Percentiles rank a stretch among this genome's conserved stretches.
Evolutionary conservation across 2,329 filamentous ascomycete genomes (phyloP).

Genomic region (Cercospora canescens): DNA sequence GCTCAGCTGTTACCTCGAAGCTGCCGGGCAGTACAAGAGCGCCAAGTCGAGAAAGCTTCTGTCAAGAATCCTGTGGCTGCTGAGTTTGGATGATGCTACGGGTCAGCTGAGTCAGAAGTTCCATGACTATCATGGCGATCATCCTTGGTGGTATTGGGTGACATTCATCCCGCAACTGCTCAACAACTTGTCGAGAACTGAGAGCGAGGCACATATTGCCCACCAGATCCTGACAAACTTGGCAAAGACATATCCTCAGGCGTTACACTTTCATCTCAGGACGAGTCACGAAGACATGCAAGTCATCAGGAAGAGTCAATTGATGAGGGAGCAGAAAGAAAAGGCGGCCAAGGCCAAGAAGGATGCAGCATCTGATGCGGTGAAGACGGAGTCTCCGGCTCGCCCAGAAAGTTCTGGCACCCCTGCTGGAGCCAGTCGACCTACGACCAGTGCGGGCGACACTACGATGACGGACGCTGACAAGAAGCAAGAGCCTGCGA

Average conservation of each 20-base stretch:
- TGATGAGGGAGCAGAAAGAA: conserved; percentile 55
- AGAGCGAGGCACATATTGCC: conserved; percentile 78
- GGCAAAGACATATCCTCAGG: conserved; percentile 90
- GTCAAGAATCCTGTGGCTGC: conserved; percentile 88
- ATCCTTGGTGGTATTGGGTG: conserved; percentile 99
- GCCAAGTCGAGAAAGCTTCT: conserved; percentile 93
- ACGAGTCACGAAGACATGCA: conserved; percentile 94
- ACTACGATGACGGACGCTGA: conserved; percentile 26
- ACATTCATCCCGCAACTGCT: conserved; percentile 97
- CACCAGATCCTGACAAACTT: conserved; percentile 88
- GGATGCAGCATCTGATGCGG: conserved; percentile 51
- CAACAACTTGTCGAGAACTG: conserved; percentile 78
- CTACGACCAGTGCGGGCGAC: conserved; percentile 47
- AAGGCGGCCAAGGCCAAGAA: conserved; percentile 57
- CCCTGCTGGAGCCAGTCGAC: conserved; percentile 30
- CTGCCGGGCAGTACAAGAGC: conserved; percentile 94
- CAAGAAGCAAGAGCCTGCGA: conserved; percentile 41
- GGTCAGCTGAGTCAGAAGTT: conserved; percentile 83
- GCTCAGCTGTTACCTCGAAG: conserved; percentile 93
- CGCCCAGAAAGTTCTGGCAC: conserved; percentile 38
- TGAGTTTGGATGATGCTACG: conserved; percentile 88
- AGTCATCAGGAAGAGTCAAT: conserved; percentile 82
- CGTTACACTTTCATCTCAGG: conserved; percentile 90
- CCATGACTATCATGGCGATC: conserved; percentile 95
- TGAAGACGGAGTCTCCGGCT: conserved; percentile 38